phyloP scores from a whole-genome alignment of 345 rosid species.

The Ceriops zippeliana region DNA sequence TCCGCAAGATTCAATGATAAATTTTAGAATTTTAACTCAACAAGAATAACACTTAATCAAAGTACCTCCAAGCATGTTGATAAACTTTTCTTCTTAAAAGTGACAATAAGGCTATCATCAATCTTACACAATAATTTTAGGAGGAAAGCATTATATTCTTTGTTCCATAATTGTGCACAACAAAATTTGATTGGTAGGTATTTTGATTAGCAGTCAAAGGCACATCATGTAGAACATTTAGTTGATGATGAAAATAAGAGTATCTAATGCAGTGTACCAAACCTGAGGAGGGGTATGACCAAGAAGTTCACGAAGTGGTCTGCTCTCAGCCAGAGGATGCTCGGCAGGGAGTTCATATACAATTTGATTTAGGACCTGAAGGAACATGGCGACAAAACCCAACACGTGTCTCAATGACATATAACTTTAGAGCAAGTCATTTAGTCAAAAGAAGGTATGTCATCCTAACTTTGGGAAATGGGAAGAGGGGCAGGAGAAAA shows the following conservation, averaged over 20 bases:
- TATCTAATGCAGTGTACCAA: slow-evolving; percentile 1
- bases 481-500: background rate
- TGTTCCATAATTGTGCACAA: background rate
- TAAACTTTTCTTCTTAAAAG: background rate
- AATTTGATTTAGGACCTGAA: slow-evolving; percentile 86
- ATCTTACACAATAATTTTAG: background rate
- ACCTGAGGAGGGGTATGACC: slow-evolving; percentile 96
- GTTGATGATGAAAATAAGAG: background rate
- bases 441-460: background rate
- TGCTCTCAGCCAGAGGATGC: slow-evolving; percentile 84
- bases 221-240: background rate
- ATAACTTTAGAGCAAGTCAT: slow-evolving; percentile 2
- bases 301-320: slow-evolving; percentile 75
- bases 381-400: slow-evolving; percentile 3
- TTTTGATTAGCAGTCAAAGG: background rate
- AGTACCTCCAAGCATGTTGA: background rate
- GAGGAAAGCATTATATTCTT: background rate
- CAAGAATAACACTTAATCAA: background rate
- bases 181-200: background rate
- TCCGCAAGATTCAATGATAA: no score
- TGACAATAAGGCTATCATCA: background rate
- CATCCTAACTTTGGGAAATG: background rate
- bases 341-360: slow-evolving; percentile 87
- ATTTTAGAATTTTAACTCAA: background rate
- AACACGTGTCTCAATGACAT: background rate